These are phyloP conservation scores for Kwoniella sp. DNA, from an alignment of 768 basidiomycete genomes.

Conservation along the genomic window DNA sequence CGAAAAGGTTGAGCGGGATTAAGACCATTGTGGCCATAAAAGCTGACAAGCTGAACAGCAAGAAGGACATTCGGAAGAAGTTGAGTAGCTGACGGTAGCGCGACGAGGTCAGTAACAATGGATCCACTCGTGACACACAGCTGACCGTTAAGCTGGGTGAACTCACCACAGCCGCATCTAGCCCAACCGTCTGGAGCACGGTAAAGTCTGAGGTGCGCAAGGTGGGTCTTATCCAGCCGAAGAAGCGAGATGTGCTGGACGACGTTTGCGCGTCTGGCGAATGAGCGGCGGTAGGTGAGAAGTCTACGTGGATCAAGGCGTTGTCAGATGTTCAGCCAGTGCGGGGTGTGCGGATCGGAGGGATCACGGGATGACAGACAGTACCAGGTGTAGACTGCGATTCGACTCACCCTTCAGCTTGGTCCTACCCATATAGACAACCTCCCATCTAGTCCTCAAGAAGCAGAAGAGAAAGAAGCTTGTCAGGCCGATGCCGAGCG, in stretches of 20 bases:
- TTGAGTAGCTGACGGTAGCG: conserved; percentile 82
- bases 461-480: conserved; percentile 89
- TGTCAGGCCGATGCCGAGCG: conserved; percentile 71
- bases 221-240: conserved; percentile 96
- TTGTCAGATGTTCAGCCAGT: not conserved
- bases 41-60: conserved; percentile 83
- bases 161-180: conserved; percentile 93
- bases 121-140: too few species aligned
- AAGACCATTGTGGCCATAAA: conserved; percentile 78
- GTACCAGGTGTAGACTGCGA: too few species aligned
- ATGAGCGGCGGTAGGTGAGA: conserved; percentile 43
- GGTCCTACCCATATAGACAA: conserved; percentile 88
- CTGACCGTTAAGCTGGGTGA: too few species aligned
- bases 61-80: conserved; percentile 94
- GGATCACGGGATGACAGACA: too few species aligned
- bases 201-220: conserved; percentile 87
- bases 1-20: conserved; percentile 93
- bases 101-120: too few species aligned
- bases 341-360: too few species aligned
- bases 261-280: conserved; percentile 24
- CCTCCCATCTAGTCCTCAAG: conserved; percentile 80
- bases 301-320: conserved; percentile 37
- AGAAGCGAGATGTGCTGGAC: conserved; percentile 60
- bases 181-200: conserved; percentile 89
- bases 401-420: conserved; percentile 89